A percentile compares a stretch with the other conserved stretches of the same genome.
These are phyloP conservation scores for Entonaema liquescens DNA, from an alignment of 495 filamentous ascomycete species.

Conservation along the genomic window DNA sequence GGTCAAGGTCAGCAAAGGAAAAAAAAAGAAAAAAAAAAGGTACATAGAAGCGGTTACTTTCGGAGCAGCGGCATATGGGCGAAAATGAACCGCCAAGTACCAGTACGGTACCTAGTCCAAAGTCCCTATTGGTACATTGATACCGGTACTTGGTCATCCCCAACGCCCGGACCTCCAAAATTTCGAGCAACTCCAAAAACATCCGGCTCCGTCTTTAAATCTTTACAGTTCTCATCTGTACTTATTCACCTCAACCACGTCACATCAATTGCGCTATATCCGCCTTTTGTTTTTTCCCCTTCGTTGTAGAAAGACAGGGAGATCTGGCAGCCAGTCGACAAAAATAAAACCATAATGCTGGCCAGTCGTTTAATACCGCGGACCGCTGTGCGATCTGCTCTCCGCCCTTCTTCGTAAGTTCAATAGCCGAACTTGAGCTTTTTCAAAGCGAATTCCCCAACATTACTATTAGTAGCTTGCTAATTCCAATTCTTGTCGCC, in stretches of 20 bases:
- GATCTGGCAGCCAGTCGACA: conserved; percentile 8
- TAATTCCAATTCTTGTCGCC: conserved; percentile 43
- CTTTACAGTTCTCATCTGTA: conserved; percentile 15
- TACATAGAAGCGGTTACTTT: not conserved
- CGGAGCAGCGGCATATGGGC: conserved; percentile 21
- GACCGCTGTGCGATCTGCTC: conserved; percentile 70
- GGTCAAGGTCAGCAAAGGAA: not conserved
- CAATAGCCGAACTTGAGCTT: conserved; percentile 30
- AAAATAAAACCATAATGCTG: conserved; percentile 64
- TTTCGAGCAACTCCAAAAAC: conserved; percentile 33
- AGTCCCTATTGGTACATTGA: not conserved
- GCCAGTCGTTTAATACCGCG: conserved; percentile 73
- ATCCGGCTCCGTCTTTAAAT: conserved; percentile 16
- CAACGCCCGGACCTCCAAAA: conserved; percentile 39
- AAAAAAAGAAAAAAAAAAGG: not conserved
- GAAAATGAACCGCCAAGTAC: conserved; percentile 24
- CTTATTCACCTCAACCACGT: conserved; percentile 19
- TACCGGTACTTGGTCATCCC: conserved; percentile 4
- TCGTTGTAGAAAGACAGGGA: conserved; percentile 31
- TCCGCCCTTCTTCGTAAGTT: conserved; percentile 63
- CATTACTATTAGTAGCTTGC: conserved; percentile 43
- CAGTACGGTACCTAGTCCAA: not conserved
- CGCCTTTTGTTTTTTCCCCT: conserved; percentile 22
- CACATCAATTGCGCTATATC: conserved; percentile 37
- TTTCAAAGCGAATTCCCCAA: not conserved